Evolutionary conservation across 768 basidiomycete genomes (phyloP).

Genomic region (Russula griseocarnosa): DNA sequence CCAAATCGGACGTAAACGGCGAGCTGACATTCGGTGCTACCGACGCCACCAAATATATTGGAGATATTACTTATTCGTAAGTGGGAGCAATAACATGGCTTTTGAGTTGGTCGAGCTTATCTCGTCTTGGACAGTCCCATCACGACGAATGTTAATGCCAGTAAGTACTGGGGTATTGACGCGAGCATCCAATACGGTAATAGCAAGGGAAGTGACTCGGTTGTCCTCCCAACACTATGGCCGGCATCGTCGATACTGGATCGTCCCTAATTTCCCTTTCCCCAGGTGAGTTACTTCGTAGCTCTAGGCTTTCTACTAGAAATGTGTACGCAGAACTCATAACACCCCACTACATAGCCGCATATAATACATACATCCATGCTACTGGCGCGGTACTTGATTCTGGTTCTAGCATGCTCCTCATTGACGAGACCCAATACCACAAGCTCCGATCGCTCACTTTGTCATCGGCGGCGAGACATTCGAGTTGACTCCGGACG

Average conservation of each 20-base stretch:
- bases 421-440: conserved; percentile 32
- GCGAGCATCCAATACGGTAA: conserved; percentile 34
- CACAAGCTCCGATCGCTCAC: conserved; percentile 34
- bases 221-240: conserved; percentile 30
- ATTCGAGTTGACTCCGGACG: conserved; percentile 44
- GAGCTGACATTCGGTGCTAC: conserved; percentile 37
- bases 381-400: conserved; percentile 36
- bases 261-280: conserved; percentile 37
- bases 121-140: conserved; percentile 29
- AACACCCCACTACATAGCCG: conserved; percentile 29
- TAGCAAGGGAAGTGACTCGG: not conserved
- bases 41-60: conserved; percentile 36
- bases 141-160: conserved; percentile 35
- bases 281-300: conserved; percentile 29
- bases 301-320: not conserved
- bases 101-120: not conserved
- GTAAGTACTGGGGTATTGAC: conserved; percentile 37
- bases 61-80: conserved; percentile 33
- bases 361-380: conserved; percentile 32
- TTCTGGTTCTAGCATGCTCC: no score
- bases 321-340: conserved; percentile 15
- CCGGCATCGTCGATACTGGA: conserved; percentile 40
- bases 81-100: conserved; percentile 5
- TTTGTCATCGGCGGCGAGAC: conserved; percentile 35
- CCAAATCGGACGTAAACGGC: conserved; percentile 32